Evolutionary conservation across 352 stramenopile genomes (phyloP), one percentile per base, ranked within the genome.

Genomic region (Pythium guiyangense): DNA sequence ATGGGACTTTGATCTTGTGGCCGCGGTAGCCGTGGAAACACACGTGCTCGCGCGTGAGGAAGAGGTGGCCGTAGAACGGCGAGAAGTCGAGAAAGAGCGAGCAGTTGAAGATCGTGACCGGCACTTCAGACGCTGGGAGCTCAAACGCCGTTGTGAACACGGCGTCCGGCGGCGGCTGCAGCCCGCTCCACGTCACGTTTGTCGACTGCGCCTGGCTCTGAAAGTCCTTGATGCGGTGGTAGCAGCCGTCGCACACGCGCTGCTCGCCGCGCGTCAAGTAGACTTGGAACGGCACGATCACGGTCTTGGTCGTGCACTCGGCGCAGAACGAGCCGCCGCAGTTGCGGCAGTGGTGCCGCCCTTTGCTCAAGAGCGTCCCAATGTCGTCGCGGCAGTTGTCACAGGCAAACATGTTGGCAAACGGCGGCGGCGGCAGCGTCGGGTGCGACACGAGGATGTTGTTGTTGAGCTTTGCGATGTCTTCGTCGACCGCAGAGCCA

Each of bases 301-400:
- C 70, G 0, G 58, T 70, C 53, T 87, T 78, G 20, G 66, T 61
- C 2, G 79, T 85, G 54, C 83, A 92, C 10, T 73, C 63, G 10
- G 72, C 66, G 35, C 83, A 92, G 50, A 89, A 92, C 3, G 83
- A 90, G 39, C 80, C 77, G 5, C 83, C 83, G 48, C 83, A 92
- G 55, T 92, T 92, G 42, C 83, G 78, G 49, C 83, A 92, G 63
- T 92, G 83, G 62, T 92, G 83, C 37, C 83, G 72, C 1, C 78
- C 74, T 54, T 90, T 83, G 6, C 67, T 73, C 47, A 92, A 60
- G 57, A 92, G 39, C 26, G 82, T 85, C 35, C 82, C 82, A 47
- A 92, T 86, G 49, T 92, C 82, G 1, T 88, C 73, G 27, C 74
- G 74, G 67, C 79, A 89, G 15, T 76, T 83, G 29, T 89, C 79